Base-by-base conservation (phyloP, 495 filamentous ascomycete species). In the Aspergillus sclerotiicarbonarius region DNA sequence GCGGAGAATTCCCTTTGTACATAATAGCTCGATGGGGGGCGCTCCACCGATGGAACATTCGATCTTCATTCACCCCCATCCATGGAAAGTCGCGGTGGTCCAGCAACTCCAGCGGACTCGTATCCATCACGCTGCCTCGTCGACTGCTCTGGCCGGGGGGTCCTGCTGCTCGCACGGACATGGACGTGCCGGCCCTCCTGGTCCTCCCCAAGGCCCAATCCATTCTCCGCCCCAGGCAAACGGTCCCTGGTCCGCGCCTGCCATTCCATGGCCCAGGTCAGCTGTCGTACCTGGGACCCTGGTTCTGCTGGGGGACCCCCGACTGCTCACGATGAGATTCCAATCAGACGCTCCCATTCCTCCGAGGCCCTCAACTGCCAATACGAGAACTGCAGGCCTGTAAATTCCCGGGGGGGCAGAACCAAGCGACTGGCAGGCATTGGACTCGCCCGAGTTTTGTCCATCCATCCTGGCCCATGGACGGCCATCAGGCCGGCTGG, bases 211-310 rank as follows among this genome's bases (percentile, higher is more conserved):
- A 13, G 18, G 18, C 20, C 13, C 25, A 12, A 53, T 41, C 35
- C 35, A 52, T 52, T 52, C 41, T 25, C 41, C 31, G 53, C 33
- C 19, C 6, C 18, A 47, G 53, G 53, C 53, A 56, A 56, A 56
- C 41, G 41, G 33, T 29, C 53, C 39, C 37, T 54, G 41, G 53
- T 46, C 30, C 53, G 39, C 53, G 41, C 16, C 33, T 33, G n/a
- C 43, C 54, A 56, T 56, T 56, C 54, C 54, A 48, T 20, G 15
- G 15, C 15, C 20, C 0, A 47, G 30, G 53, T 56, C 53, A 56
- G 37, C 53, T 56, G 53, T 35, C 32, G 33, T 41, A 29, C 25
- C 33, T 39, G 31, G 19, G 8, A 55, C 21, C 19, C 31, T 39
- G 51, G 33, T 29, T 30, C 15, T 4, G 16, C 15, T 31, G 50